phyloP scores from a whole-genome alignment of 352 stramenopile genomes.

The Phytophthora vignae region DNA sequence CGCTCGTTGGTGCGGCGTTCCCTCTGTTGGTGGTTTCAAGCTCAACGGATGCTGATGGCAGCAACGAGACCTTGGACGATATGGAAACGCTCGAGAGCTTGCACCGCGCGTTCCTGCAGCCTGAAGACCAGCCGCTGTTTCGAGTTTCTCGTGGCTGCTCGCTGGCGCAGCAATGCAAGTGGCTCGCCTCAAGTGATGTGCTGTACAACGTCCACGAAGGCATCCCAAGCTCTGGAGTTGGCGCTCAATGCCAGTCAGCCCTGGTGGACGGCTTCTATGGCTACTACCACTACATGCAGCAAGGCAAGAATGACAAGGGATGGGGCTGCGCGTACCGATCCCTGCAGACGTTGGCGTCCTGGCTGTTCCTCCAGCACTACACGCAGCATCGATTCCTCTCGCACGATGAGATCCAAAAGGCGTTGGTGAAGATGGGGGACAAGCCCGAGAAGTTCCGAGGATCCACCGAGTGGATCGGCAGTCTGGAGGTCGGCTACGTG shows the following conservation, averaged over 20 bases:
- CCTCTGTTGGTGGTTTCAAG: slow-evolving; percentile 47
- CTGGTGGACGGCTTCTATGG: slow-evolving; percentile 81
- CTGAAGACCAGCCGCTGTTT: slow-evolving; percentile 53
- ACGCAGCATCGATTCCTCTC: slow-evolving; percentile 49
- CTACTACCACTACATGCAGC: slow-evolving; percentile 91
- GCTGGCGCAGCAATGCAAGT: slow-evolving; percentile 42
- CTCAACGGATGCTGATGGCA: slow-evolving; percentile 4
- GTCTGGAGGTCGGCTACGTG: slow-evolving; percentile 85
- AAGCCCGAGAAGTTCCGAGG: slow-evolving; percentile 74
- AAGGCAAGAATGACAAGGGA: slow-evolving; percentile 85
- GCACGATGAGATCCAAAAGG: slow-evolving; percentile 81
- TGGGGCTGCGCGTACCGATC: slow-evolving; percentile 91
- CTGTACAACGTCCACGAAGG: slow-evolving; percentile 80
- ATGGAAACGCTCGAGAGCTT: slow-evolving; percentile 31
- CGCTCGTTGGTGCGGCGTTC: slow-evolving; percentile 55
- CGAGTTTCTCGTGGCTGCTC: slow-evolving; percentile 47
- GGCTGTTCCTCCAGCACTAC: slow-evolving; percentile 78
- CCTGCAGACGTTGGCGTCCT: slow-evolving; percentile 87
- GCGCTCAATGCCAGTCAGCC: slow-evolving; percentile 35
- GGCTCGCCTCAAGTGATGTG: slow-evolving; percentile 50
- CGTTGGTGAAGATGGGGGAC: slow-evolving; percentile 82
- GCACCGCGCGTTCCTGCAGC: slow-evolving; percentile 53
- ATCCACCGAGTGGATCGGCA: slow-evolving; percentile 86
- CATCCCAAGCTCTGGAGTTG: slow-evolving; percentile 49
- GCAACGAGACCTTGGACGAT: slow-evolving; percentile 25